Conservation (phyloP, 2,329 filamentous ascomycete species). For the Stachybotrys echinatus region DNA sequence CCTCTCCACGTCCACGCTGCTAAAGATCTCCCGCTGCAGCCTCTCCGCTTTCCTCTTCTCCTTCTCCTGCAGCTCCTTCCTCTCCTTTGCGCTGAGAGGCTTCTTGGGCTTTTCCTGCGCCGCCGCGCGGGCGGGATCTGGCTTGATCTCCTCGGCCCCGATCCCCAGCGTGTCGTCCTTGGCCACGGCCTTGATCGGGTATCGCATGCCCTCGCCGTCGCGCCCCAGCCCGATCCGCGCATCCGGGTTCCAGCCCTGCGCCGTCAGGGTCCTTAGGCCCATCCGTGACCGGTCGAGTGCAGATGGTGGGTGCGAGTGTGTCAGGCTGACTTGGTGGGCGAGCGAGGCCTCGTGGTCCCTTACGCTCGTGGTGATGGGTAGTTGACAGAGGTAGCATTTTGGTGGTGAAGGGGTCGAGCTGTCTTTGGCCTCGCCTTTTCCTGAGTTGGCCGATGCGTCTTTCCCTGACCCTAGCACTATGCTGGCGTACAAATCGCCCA, state of each 20-base stretch:
- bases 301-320: constrained; percentile 68
- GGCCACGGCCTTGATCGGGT: constrained; percentile 65
- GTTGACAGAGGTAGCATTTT: constrained; percentile 29
- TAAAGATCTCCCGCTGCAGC: constrained; percentile 67
- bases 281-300: constrained; percentile 65
- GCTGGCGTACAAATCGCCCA: constrained; percentile 60
- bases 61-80: constrained; percentile 55
- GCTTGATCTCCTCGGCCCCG: constrained; percentile 39
- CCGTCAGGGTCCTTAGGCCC: constrained; percentile 60
- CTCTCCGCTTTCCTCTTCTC: constrained; percentile 58
- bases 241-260: constrained; percentile 72
- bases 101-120: constrained; percentile 38
- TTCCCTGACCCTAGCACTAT: constrained; percentile 53
- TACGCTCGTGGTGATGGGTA: constrained; percentile 24
- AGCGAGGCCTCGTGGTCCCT: constrained; percentile 54
- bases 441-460: not conserved
- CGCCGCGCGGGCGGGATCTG: constrained; percentile 21
- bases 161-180: constrained; percentile 75
- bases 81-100: constrained; percentile 62
- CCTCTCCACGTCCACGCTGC: constrained; percentile 67
- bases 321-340: constrained; percentile 65
- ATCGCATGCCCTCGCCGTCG: constrained; percentile 64
- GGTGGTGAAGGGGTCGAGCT: constrained; percentile 5
- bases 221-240: constrained; percentile 66
- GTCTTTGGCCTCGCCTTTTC: not conserved